phyloP scores from a whole-genome alignment of 352 stramenopile genomes.

The Phytophthora uliginosa region DNA sequence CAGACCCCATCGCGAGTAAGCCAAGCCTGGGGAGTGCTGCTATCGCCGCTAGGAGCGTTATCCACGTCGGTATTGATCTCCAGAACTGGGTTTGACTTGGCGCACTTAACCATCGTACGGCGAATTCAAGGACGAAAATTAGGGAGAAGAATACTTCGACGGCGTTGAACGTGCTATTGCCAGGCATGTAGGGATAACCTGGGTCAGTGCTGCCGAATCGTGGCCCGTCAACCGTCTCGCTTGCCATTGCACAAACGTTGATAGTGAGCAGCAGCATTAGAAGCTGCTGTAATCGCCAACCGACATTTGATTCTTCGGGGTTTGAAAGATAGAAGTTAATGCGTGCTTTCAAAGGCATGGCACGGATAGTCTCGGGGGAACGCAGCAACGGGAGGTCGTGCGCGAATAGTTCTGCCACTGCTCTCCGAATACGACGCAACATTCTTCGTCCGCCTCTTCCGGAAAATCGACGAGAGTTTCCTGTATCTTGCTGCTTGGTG shows the following conservation, averaged over 20 bases:
- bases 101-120: conserved; percentile 33
- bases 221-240: conserved; percentile 64
- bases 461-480: neutral
- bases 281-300: conserved; percentile 50
- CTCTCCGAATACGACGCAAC: conserved; percentile 7
- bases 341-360: conserved; percentile 40
- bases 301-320: conserved; percentile 50
- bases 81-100: conserved; percentile 40
- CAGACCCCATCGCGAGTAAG: conserved; percentile 1
- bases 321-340: conserved; percentile 52
- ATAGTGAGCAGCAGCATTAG: conserved; percentile 48
- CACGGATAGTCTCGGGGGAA: conserved; percentile 34
- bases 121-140: conserved; percentile 62
- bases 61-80: conserved; percentile 42
- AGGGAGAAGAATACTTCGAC: conserved; percentile 48
- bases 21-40: conserved; percentile 39
- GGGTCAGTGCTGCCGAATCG: conserved; percentile 53
- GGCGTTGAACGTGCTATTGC: conserved; percentile 29
- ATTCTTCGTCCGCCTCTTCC: neutral
- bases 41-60: conserved; percentile 41
- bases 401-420: conserved; percentile 6
- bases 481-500: neutral
- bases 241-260: conserved; percentile 51
- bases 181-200: conserved; percentile 54
- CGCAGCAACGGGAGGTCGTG: conserved; percentile 24